A percentile compares a stretch with the other conserved stretches of the same genome.
These are phyloP conservation scores for Protomyces pachydermus DNA, from an alignment of 1,139 yeast species.

Conservation along the genomic window DNA sequence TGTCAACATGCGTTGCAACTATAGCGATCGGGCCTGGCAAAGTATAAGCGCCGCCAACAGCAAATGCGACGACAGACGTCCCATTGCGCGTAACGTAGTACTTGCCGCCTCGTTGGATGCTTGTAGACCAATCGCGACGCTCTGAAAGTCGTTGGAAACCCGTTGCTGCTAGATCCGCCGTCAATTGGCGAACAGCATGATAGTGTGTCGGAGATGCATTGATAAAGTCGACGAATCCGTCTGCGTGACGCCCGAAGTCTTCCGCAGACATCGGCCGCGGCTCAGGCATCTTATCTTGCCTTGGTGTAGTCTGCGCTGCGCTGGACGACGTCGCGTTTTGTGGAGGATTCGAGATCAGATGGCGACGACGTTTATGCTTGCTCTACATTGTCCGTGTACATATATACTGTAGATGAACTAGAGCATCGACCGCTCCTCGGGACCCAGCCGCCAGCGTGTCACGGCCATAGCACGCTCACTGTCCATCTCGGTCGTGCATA, in stretches of 20 bases:
- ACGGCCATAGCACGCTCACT: slow-evolving; percentile 7
- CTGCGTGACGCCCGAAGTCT: neutral
- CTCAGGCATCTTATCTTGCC: neutral
- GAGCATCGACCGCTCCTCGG: neutral
- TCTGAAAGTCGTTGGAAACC: slow-evolving; percentile 75
- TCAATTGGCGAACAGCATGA: slow-evolving; percentile 74
- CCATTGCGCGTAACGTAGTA: slow-evolving; percentile 82
- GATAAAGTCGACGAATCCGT: slow-evolving; percentile 12
- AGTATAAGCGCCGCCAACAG: slow-evolving; percentile 54
- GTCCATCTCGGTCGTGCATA: slow-evolving; percentile 18
- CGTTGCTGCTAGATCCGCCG: slow-evolving; percentile 48
- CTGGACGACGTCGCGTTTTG: neutral
- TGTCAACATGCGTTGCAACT: slow-evolving; percentile 92
- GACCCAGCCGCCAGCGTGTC: neutral
- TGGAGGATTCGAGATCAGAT: neutral
- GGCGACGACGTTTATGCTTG: neutral
- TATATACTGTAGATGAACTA: neutral
- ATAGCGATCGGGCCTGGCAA: slow-evolving; percentile 82
- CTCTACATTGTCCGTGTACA: neutral
- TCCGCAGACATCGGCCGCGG: neutral
- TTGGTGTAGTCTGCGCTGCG: neutral
- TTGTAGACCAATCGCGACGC: slow-evolving; percentile 59
- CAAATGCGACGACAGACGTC: slow-evolving; percentile 82
- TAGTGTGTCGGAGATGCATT: slow-evolving; percentile 57
- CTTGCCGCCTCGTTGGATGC: slow-evolving; percentile 48